These are phyloP conservation scores for Pleurostoma richardsiae DNA, from an alignment of 2,329 filamentous ascomycete genomes.

Conservation along the genomic window DNA sequence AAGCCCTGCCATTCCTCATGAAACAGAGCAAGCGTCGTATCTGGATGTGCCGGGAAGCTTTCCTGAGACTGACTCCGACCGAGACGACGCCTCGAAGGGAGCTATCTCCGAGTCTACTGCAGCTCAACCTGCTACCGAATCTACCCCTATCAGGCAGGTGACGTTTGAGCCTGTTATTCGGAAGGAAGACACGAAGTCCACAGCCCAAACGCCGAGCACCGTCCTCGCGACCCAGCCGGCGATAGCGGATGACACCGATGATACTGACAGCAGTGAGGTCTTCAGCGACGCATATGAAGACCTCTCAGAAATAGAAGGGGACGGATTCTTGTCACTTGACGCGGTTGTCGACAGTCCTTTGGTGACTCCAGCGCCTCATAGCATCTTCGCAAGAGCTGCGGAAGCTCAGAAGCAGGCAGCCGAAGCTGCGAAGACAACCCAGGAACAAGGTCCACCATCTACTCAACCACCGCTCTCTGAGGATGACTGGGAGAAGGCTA, in stretches of 20 bases:
- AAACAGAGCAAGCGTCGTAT: conserved; percentile 25
- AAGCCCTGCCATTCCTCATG: conserved; percentile 27
- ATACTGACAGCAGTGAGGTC: conserved; percentile 48
- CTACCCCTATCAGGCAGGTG: conserved; percentile 4
- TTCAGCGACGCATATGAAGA: conserved; percentile 79
- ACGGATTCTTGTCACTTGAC: conserved; percentile 68
- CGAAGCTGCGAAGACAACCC: neutral
- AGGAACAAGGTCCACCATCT: neutral
- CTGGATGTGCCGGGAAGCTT: conserved; percentile 56
- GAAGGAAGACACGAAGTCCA: conserved; percentile 7
- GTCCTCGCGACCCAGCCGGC: conserved; percentile 14
- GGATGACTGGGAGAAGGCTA: conserved; percentile 63
- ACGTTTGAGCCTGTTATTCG: conserved; percentile 16
- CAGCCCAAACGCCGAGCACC: conserved; percentile 12
- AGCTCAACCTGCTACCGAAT: conserved; percentile 1
- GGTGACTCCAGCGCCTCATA: conserved; percentile 10
- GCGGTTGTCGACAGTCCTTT: conserved; percentile 62
- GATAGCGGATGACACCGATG: conserved; percentile 28
- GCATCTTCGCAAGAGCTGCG: neutral
- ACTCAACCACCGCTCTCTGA: neutral
- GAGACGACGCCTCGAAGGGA: neutral
- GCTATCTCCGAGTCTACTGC: neutral
- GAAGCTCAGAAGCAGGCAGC: neutral
- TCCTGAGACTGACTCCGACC: conserved; percentile 32
- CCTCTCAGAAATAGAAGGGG: conserved; percentile 56